phyloP scores from a whole-genome alignment of 2,329 filamentous ascomycete genomes.

The Ceratocystis variospora region DNA sequence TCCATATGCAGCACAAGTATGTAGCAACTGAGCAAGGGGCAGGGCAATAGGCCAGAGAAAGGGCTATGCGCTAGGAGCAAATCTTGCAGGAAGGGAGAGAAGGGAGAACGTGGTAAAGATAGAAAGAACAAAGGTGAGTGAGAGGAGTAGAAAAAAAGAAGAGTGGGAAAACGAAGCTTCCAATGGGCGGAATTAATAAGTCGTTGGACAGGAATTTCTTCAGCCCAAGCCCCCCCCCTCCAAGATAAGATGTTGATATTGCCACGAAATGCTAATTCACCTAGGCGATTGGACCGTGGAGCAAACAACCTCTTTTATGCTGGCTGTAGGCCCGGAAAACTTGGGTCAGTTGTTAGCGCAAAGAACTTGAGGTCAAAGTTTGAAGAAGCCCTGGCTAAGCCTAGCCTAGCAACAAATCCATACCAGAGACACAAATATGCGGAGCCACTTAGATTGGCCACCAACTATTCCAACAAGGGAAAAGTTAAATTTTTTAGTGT shows the following conservation, averaged over 20 bases:
- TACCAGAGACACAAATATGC: neutral
- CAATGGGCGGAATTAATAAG: slow-evolving; percentile 1
- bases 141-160: slow-evolving; percentile 3
- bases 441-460: slow-evolving; percentile 2
- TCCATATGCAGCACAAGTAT: slow-evolving; percentile 15
- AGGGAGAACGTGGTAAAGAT: neutral
- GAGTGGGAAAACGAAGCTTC: neutral
- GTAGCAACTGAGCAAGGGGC: slow-evolving; percentile 16
- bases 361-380: neutral
- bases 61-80: slow-evolving; percentile 13
- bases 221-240: neutral
- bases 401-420: neutral
- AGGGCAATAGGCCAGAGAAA: slow-evolving; percentile 17
- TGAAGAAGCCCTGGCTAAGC: slow-evolving; percentile 7
- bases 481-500: slow-evolving; percentile 5
- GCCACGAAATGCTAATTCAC: neutral
- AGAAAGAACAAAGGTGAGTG: slow-evolving; percentile 11
- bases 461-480: slow-evolving; percentile 4
- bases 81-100: slow-evolving; percentile 13
- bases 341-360: slow-evolving; percentile 3
- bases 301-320: neutral
- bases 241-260: slow-evolving; percentile 4
- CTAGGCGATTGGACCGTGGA: neutral
- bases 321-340: neutral
- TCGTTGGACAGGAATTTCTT: neutral